Base-by-base conservation (phyloP, 164 flowering plant genomes). In the Aristolochia californica region DNA sequence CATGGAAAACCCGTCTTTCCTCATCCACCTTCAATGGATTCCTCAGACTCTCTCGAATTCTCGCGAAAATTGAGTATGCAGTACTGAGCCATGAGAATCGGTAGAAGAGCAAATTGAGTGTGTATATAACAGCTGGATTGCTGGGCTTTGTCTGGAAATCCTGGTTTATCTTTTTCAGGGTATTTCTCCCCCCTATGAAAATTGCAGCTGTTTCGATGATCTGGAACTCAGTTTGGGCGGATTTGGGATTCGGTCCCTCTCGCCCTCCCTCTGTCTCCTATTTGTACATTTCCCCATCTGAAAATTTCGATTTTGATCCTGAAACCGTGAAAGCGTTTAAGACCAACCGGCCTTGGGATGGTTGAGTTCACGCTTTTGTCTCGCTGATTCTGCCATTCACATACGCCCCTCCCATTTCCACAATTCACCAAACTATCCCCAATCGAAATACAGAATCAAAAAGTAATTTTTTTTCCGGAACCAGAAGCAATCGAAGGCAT, bases 241-340 rank as follows among this genome's bases (percentile, higher is more conserved):
- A 58, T 50, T 14, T 50, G 11, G 52, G 40, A 63, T 47, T 47
- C 22, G 17, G 13, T 25, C 23, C 23, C 20, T 15, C 23, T 57
- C 51, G 26, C 51, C 45, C 28, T 15, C 23, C 44, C 44, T 21
- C 18, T 13, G 16, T 21, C 34, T 48, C 22, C 20, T 61, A 17
- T 54, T 27, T 58, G 13, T 18, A 14, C 17, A 30, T 45, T 21
- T 45, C 38, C 22, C 21, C 4, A 25, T 57, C 5, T 27, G 22
- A 15, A 34, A 18, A 57, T 18, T 5, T 1, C 23, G 18, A 20
- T 12, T 57, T 58, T 24, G 28, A 43, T 22, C 17, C 34, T 5
- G 22, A 53, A 59, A 65, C 58, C 55, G 68, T 65, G 58, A 65
- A 53, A 28, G 15, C 48, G 20, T 48, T 64, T 57, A 64, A 59